Base-by-base conservation (phyloP, 306 rosid genomes). In the Herpetospermum pedunculosum region DNA sequence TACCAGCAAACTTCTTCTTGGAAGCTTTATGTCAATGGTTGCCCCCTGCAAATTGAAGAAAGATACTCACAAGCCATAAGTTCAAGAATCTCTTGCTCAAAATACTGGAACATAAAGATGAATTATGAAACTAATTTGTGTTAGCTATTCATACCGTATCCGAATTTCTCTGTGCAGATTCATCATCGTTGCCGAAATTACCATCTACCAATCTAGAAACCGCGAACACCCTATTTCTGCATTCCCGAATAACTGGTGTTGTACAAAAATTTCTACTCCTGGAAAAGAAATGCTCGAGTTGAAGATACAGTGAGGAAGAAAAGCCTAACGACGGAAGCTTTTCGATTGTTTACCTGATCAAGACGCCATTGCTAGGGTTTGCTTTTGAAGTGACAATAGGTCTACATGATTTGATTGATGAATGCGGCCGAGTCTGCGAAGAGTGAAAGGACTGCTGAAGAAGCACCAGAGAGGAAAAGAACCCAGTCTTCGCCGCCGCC, bases 1-100 rank as follows among this genome's bases (percentile, higher is more conserved):
- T 70, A 94, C 92, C 48, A 85, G 89, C 85, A 94, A 84, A 65
- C 92, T 88, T 86, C 99, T 87, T 80, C 98, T 86, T 25, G 96
- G 97, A 53, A 91, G 88, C 77, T 75, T 75, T 54, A 87, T 79
- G 72, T 91, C 85, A 81, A 89, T 83, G 21, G 78, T 83, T 68
- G 80, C 87, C 80, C 83, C 89, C 97, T 94, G 79, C 76, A 78
- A 6, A 30, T 41, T 6, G 29, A 34, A 75, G n/a, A 29, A 16
- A 35, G 23, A 60, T 4, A 43, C 29, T 44, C 16, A 59, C 26
- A 40, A 60, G 32, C 60, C 77, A 57, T 28, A 55, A 26, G 74
- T 40, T 29, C 15, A 62, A 48, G 64, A 59, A 68, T 35, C 64
- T 23, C 30, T 23, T 19, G 5, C 47, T 19, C 75, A 75, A 59